Evolutionary conservation across 2,329 filamentous ascomycete species (phyloP), one percentile per base, ranked within the genome.

Genomic region (Trichoderma sp.): DNA sequence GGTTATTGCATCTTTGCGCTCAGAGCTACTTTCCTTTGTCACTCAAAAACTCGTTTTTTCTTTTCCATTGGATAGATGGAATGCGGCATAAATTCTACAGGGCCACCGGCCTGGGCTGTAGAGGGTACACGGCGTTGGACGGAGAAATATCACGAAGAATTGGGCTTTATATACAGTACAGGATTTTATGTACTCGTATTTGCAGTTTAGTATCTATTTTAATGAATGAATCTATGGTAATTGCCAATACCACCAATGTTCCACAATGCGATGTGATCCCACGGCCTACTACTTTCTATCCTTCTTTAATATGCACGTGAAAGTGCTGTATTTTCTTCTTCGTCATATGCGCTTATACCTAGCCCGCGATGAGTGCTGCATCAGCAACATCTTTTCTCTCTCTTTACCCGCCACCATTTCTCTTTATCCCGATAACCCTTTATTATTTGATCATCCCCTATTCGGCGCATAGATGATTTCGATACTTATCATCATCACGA

Each of bases 51-150:
- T 34, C 11, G 8, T 43, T 43, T 43, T 43, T 43, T 49, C 13
- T 32, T 58, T 60, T 61, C 39, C 18, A 61, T 34, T 51, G 52
- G 61, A 43, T 55, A 58, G 11, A 56, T 24, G 59, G 58, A 54
- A 61, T 14, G 24, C n/a, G 67, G 51, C 39, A 59, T 66, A 24
- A 28, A 54, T 43, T 60, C 65, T 68, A 52, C 59, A 52, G 24
- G 30, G 18, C 30, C 39, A 49, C 3, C 37, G 6, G 10, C 24
- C 51, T 63, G 30, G 61, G 59, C 51, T 59, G 59, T 56, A 68
- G 67, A 68, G 11, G 59, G 54, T 64, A 43, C 30, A 56, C 24
- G 65, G 55, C 58, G 65, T 68, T 60, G 39, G 24, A 63, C 59
- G 28, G 28, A 54, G 21, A 11, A 11, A 54, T 32, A 52, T 43